Base-by-base conservation (phyloP, 2,329 filamentous ascomycete genomes). In the Corniculantispora saksenae region DNA sequence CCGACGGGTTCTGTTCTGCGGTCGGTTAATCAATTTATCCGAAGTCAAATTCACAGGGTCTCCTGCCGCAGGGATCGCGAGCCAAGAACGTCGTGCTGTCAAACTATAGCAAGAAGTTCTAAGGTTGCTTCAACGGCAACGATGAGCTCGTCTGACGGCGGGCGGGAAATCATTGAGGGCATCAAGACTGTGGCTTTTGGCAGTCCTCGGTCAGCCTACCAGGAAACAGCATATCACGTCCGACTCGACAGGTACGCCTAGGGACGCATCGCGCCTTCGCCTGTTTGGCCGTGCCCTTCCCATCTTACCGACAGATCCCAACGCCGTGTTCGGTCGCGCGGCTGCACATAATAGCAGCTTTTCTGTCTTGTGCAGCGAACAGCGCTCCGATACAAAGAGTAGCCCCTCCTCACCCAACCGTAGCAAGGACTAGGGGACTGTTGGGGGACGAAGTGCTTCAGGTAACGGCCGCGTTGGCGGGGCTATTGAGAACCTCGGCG, bases 181-280 rank as follows among this genome's bases (percentile, higher is more conserved):
- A 81, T 86, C 85, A 91, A 72, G 88, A 91, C 72, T 93, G 91
- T 74, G 91, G 91, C 0, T 91, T 92, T 1, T 89, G 83, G 60
- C 88, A 89, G 76, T 80, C 72, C 81, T 94, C 19, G 78, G 82
- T 19, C 73, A 74, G 21, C 83, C 84, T 23, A 88, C 86, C 0
- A 77, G 79, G 40, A 91, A 91, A 76, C 85, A 88, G 62, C 94
- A 91, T 78, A 94, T 91, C 91, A 95, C 75, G 90, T 94, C 48
- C 82, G 91, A 40, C 81, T 95, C 63, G 91, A 92, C 75, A 94
- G 94, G 92, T 94, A 92, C 74, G 91, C 92, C 0, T 92, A 95
- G 73, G 92, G 92, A 57, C 92, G 92, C 57, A 94, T 95, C 72
- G 91, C 82, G 92, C 60, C 94, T 94, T 79, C 84, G 91, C 25